Evolutionary conservation across 2,329 filamentous ascomycete genomes (phyloP), one percentile per base, ranked within the genome.

Genomic region (Colletotrichum simmondsii): DNA sequence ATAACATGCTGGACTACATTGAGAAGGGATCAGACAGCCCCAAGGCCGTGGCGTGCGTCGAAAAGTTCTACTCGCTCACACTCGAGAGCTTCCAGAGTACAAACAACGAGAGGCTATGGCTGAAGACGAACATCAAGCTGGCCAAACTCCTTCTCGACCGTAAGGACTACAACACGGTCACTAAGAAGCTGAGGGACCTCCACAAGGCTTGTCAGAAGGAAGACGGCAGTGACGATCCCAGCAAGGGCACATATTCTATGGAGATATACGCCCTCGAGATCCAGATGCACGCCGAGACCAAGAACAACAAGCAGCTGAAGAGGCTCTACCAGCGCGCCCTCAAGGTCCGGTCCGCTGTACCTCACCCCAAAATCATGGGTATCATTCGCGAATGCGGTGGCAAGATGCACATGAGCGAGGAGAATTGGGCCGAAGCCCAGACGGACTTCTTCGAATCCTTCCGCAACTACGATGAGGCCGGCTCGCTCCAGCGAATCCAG

Each of bases 321-420:
- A 88, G 92, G 16, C 88, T 98, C 19, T 99, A 98, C 83, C 93
- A 98, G 81, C 93, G 94, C 74, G 97, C 97, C 5, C 89, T 99
- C 62, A 93, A 93, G 76, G 96, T 99, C 67, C 93, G 95, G 74
- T 98, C 97, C n/a, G 97, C 97, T 0, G 97, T 99, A 14, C 96
- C 97, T 52, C 97, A 99, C 84, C 97, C 97, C 72, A 97, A 98
- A 85, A 98, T 99, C 81, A 98, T 98, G 95, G 97, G 97, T 64
- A 96, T 99, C 81, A 99, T 99, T 80, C 93, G 96, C 67, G 97
- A 99, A 85, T 99, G 97, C 81, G 97, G 97, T 79, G 97, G 97
- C 78, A 99, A 99, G 87, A 99, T 99, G 97, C 95, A 98, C 86
- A 98, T 99, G 97, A 97, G 94, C 82, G 97, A 99, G 87, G 97